These are phyloP conservation scores for Rhodotorula sp. DNA, from an alignment of 1,284 basidiomycete species.

Conservation along the genomic window DNA sequence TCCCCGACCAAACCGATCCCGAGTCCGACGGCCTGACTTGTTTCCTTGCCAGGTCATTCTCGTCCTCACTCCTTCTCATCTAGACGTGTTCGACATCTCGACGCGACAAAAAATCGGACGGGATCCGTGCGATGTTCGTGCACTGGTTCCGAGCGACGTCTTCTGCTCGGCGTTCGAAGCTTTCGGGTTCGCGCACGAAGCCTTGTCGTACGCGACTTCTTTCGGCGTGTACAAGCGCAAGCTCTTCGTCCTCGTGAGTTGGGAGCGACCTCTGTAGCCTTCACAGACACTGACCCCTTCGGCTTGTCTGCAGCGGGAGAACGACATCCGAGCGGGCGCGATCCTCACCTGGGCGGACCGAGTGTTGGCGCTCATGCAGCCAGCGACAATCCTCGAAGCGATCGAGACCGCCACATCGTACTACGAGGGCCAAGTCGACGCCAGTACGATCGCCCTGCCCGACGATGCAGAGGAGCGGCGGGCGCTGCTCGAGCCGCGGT, in stretches of 20 bases:
- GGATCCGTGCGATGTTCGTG: conserved; percentile 46
- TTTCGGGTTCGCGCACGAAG: conserved; percentile 1
- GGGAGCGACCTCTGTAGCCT: not conserved
- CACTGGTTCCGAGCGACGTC: conserved; percentile 48
- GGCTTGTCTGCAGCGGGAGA: conserved; percentile 46
- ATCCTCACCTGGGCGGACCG: conserved; percentile 94
- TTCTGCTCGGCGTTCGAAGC: conserved; percentile 32
- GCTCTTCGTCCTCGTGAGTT: conserved; percentile 78
- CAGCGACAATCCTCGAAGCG: conserved; percentile 83
- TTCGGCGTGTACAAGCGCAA: conserved; percentile 82
- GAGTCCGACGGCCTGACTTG: conserved; percentile 52
- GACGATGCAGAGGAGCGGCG: conserved; percentile 61
- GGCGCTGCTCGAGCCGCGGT: conserved; percentile 68
- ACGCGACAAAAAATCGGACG: conserved; percentile 48
- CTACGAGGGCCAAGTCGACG: conserved; percentile 75
- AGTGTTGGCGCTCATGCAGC: conserved; percentile 76
- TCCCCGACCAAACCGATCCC: conserved; percentile 5
- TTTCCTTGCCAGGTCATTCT: conserved; percentile 49
- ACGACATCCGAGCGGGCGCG: conserved; percentile 74
- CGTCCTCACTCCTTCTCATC: conserved; percentile 57
- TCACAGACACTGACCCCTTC: not conserved
- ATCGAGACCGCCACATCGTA: conserved; percentile 83
- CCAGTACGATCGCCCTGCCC: conserved; percentile 85
- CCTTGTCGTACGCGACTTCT: conserved; percentile 51
- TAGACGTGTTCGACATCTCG: conserved; percentile 70